phyloP scores from a whole-genome alignment of 805 yeast species.

The Tetrapisispora nanseiensis region DNA sequence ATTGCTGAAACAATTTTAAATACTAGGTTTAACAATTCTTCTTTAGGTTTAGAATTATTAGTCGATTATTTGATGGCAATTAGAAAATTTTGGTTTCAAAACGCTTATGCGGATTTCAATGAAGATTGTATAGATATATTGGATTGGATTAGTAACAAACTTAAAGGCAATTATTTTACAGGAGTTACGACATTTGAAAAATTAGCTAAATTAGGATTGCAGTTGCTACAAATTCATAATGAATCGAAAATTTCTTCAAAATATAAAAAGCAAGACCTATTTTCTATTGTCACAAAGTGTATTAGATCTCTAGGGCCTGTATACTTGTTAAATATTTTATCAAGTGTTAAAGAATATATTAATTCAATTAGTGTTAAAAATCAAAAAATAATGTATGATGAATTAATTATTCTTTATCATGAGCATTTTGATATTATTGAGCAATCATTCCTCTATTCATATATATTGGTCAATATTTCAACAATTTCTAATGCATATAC shows the following conservation, averaged over 20 bases:
- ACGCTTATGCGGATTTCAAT: slow-evolving; percentile 18
- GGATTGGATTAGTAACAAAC: slow-evolving; percentile 35
- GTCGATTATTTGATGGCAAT: slow-evolving; percentile 12
- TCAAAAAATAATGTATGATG: slow-evolving; percentile 22
- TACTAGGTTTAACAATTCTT: slow-evolving; percentile 15
- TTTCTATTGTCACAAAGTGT: slow-evolving; percentile 15
- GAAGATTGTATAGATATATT: slow-evolving; percentile 41
- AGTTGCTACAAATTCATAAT: slow-evolving; percentile 22
- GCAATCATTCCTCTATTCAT: slow-evolving; percentile 18
- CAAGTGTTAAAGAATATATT: slow-evolving; percentile 14
- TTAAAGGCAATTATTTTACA: slow-evolving; percentile 32
- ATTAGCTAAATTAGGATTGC: slow-evolving; percentile 29
- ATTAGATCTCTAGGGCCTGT: slow-evolving; percentile 10
- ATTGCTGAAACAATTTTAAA: slow-evolving; percentile 18
- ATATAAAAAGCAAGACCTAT: slow-evolving; percentile 24
- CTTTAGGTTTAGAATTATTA: slow-evolving; percentile 11
- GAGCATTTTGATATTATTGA: slow-evolving; percentile 22
- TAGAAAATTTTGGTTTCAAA: slow-evolving; percentile 21
- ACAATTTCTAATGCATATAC: slow-evolving; percentile 15
- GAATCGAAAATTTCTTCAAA: slow-evolving; percentile 12
- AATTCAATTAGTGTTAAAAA: slow-evolving; percentile 17
- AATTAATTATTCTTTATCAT: slow-evolving; percentile 16
- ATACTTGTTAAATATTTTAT: slow-evolving; percentile 5
- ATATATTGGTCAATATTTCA: slow-evolving; percentile 15
- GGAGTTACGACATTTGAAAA: slow-evolving; percentile 30